Base-by-base conservation (phyloP, 257 asterid species). In the Nemophila menziesii region DNA sequence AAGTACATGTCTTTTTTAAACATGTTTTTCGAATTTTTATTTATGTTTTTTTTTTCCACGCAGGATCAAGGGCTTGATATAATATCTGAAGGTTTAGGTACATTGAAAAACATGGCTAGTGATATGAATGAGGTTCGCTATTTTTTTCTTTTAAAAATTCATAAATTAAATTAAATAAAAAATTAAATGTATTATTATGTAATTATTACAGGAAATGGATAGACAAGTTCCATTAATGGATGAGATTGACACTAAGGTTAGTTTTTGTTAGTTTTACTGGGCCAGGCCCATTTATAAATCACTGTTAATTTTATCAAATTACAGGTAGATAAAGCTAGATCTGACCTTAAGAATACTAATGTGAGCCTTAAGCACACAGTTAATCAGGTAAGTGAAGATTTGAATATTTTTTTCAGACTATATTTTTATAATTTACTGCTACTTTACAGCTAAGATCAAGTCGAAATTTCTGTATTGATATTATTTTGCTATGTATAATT, bases 191-290 rank as follows among this genome's bases (percentile, higher is more conserved):
- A 22, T 20, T 57, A 33, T n/a, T 2, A 5, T 29, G 7, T 5
- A 13, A 44, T 50, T 55, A 48, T 5, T 74, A 67, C 89, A 90
- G 96, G 96, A 90, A 67, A 37, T 85, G 48, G 99, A 90, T 63
- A 77, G 99, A 52, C 99, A 90, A 72, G 96, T 90, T 58, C 99
- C 99, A 58, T 84, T 90, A 38, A 77, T 90, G 96, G 99, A 90
- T 60, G 99, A 90, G 77, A 90, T 90, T 49, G 99, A 90, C 69
- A 69, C 77, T 52, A 90, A 90, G 98, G 98, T 90, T 42, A 43
- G 75, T 52, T 27, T 42, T 36, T 48, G n/a, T n/a, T n/a, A n/a
- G n/a, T n/a, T n/a, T n/a, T n/a, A n/a, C n/a, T n/a, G n/a, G n/a
- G n/a, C n/a, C n/a, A n/a, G n/a, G n/a, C n/a, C n/a, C n/a, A n/a